Percentiles rank a stretch among this genome's conserved stretches.
Conservation (phyloP, 2,329 filamentous ascomycete species). For the Teratosphaeria zuluensis region DNA sequence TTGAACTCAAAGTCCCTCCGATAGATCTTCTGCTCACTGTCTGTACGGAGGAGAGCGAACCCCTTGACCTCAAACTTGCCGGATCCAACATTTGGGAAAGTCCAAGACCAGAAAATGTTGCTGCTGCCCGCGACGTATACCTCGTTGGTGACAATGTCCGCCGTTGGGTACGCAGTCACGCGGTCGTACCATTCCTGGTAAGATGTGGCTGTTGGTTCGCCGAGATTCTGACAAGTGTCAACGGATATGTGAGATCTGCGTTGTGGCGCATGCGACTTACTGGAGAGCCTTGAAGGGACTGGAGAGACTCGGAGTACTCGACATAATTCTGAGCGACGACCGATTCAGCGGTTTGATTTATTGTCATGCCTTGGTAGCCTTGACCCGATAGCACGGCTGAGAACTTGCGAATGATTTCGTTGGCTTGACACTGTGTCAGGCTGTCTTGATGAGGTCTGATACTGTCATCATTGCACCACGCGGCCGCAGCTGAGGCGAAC, state of each 20-base stretch:
- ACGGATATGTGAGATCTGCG: neutral
- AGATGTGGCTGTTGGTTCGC: slow-evolving; percentile 1
- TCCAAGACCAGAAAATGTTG: slow-evolving; percentile 8
- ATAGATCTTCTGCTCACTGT: slow-evolving; percentile 3
- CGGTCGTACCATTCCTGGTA: slow-evolving; percentile 3
- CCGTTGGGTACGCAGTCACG: neutral
- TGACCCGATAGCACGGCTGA: slow-evolving; percentile 2
- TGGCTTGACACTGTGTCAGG: slow-evolving; percentile 2
- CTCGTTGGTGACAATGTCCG: slow-evolving; percentile 4
- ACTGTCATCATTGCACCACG: neutral
- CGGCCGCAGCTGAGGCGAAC: neutral
- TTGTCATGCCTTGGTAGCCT: neutral
- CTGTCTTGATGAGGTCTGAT: neutral
- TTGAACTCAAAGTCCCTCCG: slow-evolving; percentile 9
- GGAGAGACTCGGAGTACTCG: slow-evolving; percentile 6
- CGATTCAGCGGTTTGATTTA: slow-evolving; percentile 1
- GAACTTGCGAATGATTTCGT: slow-evolving; percentile 2
- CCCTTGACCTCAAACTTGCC: slow-evolving; percentile 4
- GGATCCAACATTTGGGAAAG: neutral
- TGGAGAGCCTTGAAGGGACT: slow-evolving; percentile 1
- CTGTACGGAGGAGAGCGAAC: slow-evolving; percentile 5
- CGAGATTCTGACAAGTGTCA: neutral
- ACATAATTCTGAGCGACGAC: slow-evolving; percentile 5
- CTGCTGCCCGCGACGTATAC: slow-evolving; percentile 2
- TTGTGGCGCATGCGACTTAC: neutral